phyloP scores from a whole-genome alignment of 2,329 filamentous ascomycete genomes.

The Cadophora luteo-olivacea region DNA sequence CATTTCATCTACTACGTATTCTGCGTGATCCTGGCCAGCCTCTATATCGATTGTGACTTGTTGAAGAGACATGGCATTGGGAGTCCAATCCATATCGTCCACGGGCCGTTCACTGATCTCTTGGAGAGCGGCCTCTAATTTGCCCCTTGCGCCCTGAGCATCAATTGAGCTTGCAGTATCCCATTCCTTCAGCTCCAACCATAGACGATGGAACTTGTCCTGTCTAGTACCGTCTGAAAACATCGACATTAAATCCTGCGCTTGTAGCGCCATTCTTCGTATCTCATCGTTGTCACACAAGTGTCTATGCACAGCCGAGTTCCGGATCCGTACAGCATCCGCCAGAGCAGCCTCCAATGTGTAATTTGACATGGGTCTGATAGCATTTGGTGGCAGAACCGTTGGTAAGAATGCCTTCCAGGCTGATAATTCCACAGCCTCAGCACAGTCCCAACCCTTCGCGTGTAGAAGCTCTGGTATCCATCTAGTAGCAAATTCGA shows the following conservation, averaged over 20 bases:
- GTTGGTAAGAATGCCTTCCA: slow-evolving; percentile 40
- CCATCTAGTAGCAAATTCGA: slow-evolving; percentile 41
- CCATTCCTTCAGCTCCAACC: slow-evolving; percentile 39
- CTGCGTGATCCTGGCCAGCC: slow-evolving; percentile 5
- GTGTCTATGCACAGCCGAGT: slow-evolving; percentile 43
- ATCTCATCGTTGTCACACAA: slow-evolving; percentile 41
- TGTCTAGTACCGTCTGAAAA: slow-evolving; percentile 39
- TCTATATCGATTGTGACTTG: slow-evolving; percentile 32
- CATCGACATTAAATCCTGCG: slow-evolving; percentile 42
- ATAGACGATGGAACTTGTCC: slow-evolving; percentile 38
- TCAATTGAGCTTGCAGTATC: slow-evolving; percentile 30
- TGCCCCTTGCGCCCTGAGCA: slow-evolving; percentile 32
- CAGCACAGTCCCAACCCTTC: slow-evolving; percentile 41
- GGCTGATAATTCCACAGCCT: slow-evolving; percentile 42
- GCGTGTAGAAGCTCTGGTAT: slow-evolving; percentile 36
- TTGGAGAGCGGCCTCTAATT: slow-evolving; percentile 38
- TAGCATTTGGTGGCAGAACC: slow-evolving; percentile 34
- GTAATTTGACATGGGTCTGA: slow-evolving; percentile 31
- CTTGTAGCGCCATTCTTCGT: slow-evolving; percentile 37
- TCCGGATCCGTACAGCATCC: slow-evolving; percentile 42
- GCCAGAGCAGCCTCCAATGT: slow-evolving; percentile 33
- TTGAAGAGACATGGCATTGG: slow-evolving; percentile 40
- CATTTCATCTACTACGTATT: slow-evolving; percentile 36
- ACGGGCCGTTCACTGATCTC: slow-evolving; percentile 42
- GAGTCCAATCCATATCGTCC: slow-evolving; percentile 46